Conservation (phyloP, 352 stramenopile species). For the Discostella stelligera region DNA sequence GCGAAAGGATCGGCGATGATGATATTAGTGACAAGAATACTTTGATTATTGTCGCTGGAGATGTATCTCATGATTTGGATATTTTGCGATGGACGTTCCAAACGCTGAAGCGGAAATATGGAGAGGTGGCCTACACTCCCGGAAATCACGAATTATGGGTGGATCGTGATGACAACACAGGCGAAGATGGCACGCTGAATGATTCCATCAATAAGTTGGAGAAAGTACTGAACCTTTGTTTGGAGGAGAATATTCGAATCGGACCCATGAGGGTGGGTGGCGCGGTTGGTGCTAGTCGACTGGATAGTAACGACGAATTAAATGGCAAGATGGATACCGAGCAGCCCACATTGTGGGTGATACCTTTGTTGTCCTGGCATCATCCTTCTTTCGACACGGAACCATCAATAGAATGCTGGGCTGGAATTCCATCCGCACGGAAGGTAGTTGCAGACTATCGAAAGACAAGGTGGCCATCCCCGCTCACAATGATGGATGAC, state of each 20-base stretch:
- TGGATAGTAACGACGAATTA: not conserved
- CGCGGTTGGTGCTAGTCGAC: not conserved
- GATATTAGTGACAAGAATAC: slow-evolving; percentile 9
- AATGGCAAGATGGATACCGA: not conserved
- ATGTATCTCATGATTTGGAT: slow-evolving; percentile 48
- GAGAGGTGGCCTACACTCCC: slow-evolving; percentile 40
- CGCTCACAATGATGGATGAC: slow-evolving; percentile 43
- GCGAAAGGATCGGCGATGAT: not conserved
- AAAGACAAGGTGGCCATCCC: slow-evolving; percentile 33
- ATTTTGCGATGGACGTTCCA: slow-evolving; percentile 49
- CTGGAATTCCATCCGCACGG: slow-evolving; percentile 31
- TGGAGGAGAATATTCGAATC: slow-evolving; percentile 42
- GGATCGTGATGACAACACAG: slow-evolving; percentile 9
- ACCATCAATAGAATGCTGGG: slow-evolving; percentile 45
- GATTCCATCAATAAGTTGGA: slow-evolving; percentile 53
- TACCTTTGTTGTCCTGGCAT: slow-evolving; percentile 50
- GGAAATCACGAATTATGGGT: slow-evolving; percentile 56
- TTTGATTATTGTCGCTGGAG: slow-evolving; percentile 45
- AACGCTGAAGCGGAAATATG: slow-evolving; percentile 37
- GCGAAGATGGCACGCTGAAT: slow-evolving; percentile 8
- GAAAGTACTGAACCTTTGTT: slow-evolving; percentile 41
- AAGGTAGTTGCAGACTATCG: slow-evolving; percentile 45
- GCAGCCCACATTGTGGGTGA: slow-evolving; percentile 17
- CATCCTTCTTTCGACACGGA: slow-evolving; percentile 51
- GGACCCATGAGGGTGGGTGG: slow-evolving; percentile 37